These are phyloP conservation scores for Penicillium lagena DNA, from an alignment of 495 filamentous ascomycete species.

Conservation along the genomic window DNA sequence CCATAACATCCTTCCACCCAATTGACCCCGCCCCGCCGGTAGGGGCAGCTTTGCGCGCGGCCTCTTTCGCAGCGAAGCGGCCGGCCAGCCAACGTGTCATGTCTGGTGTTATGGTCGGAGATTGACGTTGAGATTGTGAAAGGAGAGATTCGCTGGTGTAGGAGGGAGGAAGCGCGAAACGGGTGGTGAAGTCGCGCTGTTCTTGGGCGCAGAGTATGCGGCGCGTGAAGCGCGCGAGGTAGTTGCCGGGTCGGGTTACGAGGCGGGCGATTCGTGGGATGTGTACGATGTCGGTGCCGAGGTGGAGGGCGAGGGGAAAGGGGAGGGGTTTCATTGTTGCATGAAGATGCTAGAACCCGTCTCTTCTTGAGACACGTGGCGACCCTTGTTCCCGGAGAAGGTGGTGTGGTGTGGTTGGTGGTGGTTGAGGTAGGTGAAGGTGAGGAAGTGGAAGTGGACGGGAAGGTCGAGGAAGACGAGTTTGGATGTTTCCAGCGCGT, in stretches of 20 bases:
- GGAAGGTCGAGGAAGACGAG: too few species aligned
- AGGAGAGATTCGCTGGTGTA: background rate
- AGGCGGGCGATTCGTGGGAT: conserved; percentile 44
- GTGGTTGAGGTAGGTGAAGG: background rate
- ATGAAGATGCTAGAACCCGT: too few species aligned
- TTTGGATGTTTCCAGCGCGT: too few species aligned
- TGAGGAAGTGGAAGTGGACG: too few species aligned
- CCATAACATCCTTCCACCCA: conserved; percentile 34
- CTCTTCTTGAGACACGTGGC: background rate
- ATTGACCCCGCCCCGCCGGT: conserved; percentile 27
- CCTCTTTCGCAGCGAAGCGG: conserved; percentile 44
- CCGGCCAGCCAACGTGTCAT: conserved; percentile 43
- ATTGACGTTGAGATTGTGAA: background rate
- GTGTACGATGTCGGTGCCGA: conserved; percentile 51
- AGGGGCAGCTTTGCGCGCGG: conserved; percentile 41
- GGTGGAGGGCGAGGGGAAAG: conserved; percentile 36
- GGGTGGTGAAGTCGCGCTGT: conserved; percentile 31
- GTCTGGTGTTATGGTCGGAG: conserved; percentile 21
- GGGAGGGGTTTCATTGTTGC: conserved; percentile 23
- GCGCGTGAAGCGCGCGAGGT: conserved; percentile 43
- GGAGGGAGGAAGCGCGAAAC: conserved; percentile 22
- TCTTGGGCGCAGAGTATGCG: conserved; percentile 44
- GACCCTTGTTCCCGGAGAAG: background rate
- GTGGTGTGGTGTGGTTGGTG: background rate
- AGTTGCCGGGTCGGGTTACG: conserved; percentile 28